Percentiles rank a stretch among this genome's conserved stretches.
These are phyloP conservation scores for Trametes gibbosa DNA, from an alignment of 768 basidiomycete species.

Conservation along the genomic window DNA sequence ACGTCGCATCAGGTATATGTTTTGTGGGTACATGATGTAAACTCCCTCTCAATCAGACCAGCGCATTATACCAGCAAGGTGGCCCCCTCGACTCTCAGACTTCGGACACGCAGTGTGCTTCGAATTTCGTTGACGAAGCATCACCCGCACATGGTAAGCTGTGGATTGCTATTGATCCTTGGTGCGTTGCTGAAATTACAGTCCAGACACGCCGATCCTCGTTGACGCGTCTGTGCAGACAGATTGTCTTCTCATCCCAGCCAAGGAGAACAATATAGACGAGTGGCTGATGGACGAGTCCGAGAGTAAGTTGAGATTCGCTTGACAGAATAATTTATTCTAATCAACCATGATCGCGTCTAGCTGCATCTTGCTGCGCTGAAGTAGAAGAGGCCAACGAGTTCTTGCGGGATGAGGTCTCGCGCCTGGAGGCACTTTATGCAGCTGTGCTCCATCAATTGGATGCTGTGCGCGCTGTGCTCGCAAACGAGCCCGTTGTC, in stretches of 20 bases:
- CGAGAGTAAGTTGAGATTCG: no score
- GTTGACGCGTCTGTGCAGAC: no score
- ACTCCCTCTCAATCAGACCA: neutral
- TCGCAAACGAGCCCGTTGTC: neutral
- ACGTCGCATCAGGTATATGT: neutral
- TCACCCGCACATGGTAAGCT: neutral
- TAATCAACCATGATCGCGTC: no score
- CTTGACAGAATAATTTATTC: no score
- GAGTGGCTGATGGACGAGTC: no score
- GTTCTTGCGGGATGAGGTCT: neutral
- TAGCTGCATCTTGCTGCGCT: no score
- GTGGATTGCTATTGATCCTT: neutral
- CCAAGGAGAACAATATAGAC: no score
- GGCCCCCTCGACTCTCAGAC: neutral
- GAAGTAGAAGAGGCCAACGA: neutral
- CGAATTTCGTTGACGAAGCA: neutral
- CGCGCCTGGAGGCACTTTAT: neutral
- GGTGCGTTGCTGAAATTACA: neutral
- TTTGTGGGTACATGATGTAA: no score
- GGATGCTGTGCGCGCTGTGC: neutral
- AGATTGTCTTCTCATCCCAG: no score
- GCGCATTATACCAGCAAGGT: neutral
- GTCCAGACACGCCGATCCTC: no score
- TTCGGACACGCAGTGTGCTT: neutral
- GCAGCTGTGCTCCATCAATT: neutral